Conservation (phyloP, 352 stramenopile species). For the Phytophthora boehmeriae region DNA sequence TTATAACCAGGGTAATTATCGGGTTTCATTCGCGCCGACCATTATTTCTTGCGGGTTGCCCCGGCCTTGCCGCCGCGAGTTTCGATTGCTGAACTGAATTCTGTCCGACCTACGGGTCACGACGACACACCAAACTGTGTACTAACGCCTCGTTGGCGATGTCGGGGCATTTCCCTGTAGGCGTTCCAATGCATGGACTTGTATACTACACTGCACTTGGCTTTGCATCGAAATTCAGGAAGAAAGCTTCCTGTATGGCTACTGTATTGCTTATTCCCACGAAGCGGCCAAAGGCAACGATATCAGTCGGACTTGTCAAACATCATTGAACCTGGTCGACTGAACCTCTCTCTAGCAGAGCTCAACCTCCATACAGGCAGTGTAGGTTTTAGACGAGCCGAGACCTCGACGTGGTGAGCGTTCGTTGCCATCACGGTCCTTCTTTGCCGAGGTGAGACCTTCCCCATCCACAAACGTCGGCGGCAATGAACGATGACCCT, state of each 20-base stretch:
- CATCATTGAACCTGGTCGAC: slow-evolving; percentile 27
- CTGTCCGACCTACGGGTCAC: slow-evolving; percentile 15
- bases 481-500: slow-evolving; percentile 11
- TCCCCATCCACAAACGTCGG: slow-evolving; percentile 4
- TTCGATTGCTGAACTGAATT: slow-evolving; percentile 17
- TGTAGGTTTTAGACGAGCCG: slow-evolving; percentile 9
- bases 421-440: slow-evolving; percentile 7
- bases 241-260: too few species aligned
- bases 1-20: too few species aligned
- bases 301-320: background rate
- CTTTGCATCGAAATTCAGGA: background rate
- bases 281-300: too few species aligned
- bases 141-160: slow-evolving; percentile 7
- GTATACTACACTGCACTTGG: background rate
- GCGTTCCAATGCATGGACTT: background rate
- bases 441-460: slow-evolving; percentile 9
- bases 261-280: too few species aligned
- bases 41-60: too few species aligned
- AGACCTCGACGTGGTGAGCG: background rate
- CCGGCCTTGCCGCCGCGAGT: background rate
- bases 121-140: slow-evolving; percentile 2
- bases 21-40: too few species aligned
- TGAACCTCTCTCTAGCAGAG: slow-evolving; percentile 13
- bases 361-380: too few species aligned
- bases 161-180: background rate